Percentiles rank a stretch among this genome's conserved stretches.
phyloP scores from a whole-genome alignment of 176 grass and related monocot species.

The Oryza rufipogon region DNA sequence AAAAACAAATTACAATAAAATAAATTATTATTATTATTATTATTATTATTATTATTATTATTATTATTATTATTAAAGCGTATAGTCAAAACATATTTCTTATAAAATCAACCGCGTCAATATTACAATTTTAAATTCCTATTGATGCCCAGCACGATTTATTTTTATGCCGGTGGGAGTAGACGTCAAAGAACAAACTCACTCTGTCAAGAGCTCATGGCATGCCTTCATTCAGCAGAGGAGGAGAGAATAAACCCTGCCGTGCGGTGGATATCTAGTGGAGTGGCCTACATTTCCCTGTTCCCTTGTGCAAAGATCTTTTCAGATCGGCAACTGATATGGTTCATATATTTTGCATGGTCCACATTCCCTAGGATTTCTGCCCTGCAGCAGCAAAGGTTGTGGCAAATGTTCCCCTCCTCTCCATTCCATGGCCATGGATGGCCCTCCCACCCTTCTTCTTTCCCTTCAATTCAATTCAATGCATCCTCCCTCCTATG shows the following conservation, averaged over 20 bases:
- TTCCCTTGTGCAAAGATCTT: conserved; percentile 6
- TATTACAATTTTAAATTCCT: no score
- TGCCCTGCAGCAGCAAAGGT: background rate
- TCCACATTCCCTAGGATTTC: conserved; percentile 10
- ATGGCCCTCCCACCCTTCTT: conserved; percentile 4
- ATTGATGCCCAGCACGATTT: no score
- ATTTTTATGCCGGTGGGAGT: no score
- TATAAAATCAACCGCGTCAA: no score
- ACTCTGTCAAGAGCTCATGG: background rate
- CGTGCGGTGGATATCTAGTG: conserved; percentile 10
- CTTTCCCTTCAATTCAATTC: background rate
- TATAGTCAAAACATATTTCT: no score
- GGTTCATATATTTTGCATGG: conserved; percentile 1
- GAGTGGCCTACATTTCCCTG: conserved; percentile 7
- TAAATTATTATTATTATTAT: no score
- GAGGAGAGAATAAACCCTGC: background rate
- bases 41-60: no score
- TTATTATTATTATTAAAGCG: no score
- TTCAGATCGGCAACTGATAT: background rate
- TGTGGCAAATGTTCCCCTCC: background rate
- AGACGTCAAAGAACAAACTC: no score
- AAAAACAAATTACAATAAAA: no score
- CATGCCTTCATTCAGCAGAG: background rate
- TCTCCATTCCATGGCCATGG: background rate
- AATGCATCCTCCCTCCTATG: conserved; percentile 17